Evolutionary conservation across 2,329 filamentous ascomycete species (phyloP), one percentile per base, ranked within the genome.

Genomic region (Diaporthe caulivora): DNA sequence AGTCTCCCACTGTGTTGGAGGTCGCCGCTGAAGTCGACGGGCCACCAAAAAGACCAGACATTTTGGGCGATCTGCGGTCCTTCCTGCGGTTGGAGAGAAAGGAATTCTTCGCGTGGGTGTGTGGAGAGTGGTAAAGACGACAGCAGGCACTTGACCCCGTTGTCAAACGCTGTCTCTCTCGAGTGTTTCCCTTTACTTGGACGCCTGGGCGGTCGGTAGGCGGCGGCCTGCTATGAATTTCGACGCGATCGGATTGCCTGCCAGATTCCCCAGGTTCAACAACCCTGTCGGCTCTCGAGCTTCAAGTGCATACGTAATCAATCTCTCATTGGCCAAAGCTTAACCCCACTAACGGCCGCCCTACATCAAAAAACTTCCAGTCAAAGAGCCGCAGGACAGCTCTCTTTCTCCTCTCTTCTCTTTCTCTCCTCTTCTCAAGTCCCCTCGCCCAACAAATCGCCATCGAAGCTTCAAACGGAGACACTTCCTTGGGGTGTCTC

Each of bases 361-460:
- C 17, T 70, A 51, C 53, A 68, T 72, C 62, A 72, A 76, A 76
- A 75, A 76, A 72, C 70, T 68, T 73, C 65, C 69, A 57, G 51
- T 54, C n/a, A 26, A 40, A 65, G 71, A 71, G 71, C 71, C 67
- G 74, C 57, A 72, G 47, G 76, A n/a, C n/a, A n/a, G n/a, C n/a
- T n/a, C n/a, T n/a, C 77, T 77, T 75, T 60, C 29, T 55, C 70
- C 26, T n/a, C n/a, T n/a, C n/a, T 75, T 69, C 69, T 62, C 51
- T 78, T 77, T 80, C 76, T 77, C 78, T 77, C 72, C 76, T 83
- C 80, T 80, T 80, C 82, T 82, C 85, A 86, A 90, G 91, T 67
- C 65, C 93, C 92, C 95, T 98, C 95, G 95, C 90, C 95, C 95
- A 91, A 98, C 95, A 95, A 95, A 98, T 98, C 96, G 96, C 95